Conservation (phyloP, 2,329 filamentous ascomycete genomes). For the Cordyceps militaris region DNA sequence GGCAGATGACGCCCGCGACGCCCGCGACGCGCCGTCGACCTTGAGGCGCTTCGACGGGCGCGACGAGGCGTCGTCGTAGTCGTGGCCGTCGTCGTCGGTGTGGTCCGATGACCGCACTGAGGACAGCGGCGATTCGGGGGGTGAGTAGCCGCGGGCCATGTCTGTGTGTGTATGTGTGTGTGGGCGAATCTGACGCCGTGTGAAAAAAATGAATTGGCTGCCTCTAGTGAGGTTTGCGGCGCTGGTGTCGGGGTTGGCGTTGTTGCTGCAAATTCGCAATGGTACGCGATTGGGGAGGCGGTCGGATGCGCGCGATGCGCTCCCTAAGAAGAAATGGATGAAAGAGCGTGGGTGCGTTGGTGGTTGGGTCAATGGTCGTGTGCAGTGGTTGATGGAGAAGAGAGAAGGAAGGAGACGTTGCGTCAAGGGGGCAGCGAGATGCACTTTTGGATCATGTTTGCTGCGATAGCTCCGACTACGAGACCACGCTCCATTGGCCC, state of each 20-base stretch:
- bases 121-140: conserved; percentile 41
- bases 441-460: conserved; percentile 7
- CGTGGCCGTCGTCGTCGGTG: conserved; percentile 40
- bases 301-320: conserved; percentile 10
- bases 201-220: not conserved
- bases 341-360: conserved; percentile 5
- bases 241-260: not conserved
- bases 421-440: not conserved
- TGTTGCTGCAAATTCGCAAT: not conserved
- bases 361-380: not conserved
- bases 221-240: not conserved
- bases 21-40: conserved; percentile 36
- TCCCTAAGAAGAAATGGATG: conserved; percentile 2
- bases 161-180: conserved; percentile 2
- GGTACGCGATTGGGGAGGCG: conserved; percentile 2
- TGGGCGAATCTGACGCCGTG: conserved; percentile 14
- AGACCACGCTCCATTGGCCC: conserved; percentile 6
- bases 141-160: conserved; percentile 32
- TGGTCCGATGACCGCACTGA: conserved; percentile 40
- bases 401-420: not conserved
- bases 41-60: conserved; percentile 43
- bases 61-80: conserved; percentile 31
- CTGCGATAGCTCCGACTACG: not conserved
- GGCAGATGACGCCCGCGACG: conserved; percentile 40
- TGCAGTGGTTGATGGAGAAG: not conserved